Percentiles rank a stretch among this genome's conserved stretches.
phyloP scores from a whole-genome alignment of 208 protist species.

The Crithidia thermophila region DNA sequence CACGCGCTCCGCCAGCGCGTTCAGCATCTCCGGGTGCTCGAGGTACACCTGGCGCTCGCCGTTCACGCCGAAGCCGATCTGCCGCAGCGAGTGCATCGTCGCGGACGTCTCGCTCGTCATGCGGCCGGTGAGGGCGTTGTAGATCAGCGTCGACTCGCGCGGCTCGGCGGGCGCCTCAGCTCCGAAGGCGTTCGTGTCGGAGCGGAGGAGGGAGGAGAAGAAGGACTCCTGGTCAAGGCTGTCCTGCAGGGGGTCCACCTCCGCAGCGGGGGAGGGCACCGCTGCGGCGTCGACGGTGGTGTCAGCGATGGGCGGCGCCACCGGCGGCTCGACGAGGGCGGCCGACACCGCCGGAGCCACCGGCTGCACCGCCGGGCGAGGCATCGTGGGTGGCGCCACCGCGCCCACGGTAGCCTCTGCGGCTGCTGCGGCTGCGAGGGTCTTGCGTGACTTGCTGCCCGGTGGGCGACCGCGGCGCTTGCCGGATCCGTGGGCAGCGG shows the following conservation, averaged over 20 bases:
- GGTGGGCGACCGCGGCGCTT: slow-evolving; percentile 25
- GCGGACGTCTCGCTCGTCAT: slow-evolving; percentile 79
- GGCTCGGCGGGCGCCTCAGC: not conserved
- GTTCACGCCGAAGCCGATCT: slow-evolving; percentile 85
- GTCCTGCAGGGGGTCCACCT: slow-evolving; percentile 17
- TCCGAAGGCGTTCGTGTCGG: not conserved
- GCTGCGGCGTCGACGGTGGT: not conserved
- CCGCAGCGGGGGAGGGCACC: too few species aligned
- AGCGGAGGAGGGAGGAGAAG: slow-evolving; percentile 31
- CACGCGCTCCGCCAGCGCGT: slow-evolving; percentile 65
- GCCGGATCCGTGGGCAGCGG: slow-evolving; percentile 4
- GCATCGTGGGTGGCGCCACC: not conserved
- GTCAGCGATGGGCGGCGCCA: not conserved
- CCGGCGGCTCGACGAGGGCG: slow-evolving; percentile 6
- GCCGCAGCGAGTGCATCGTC: slow-evolving; percentile 55
- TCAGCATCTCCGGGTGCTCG: slow-evolving; percentile 58
- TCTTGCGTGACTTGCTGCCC: slow-evolving; percentile 15
- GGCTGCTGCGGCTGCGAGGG: not conserved
- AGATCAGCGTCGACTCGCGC: slow-evolving; percentile 63
- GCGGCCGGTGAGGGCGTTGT: slow-evolving; percentile 85
- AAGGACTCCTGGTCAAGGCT: slow-evolving; percentile 36
- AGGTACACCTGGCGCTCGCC: slow-evolving; percentile 68
- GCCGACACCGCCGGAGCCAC: not conserved
- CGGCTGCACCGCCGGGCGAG: slow-evolving; percentile 9
- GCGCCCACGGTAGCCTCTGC: not conserved